Conservation (phyloP, 176 grass and related monocot species). For the sorghum (Sorghum bicolor) region Sorghum_bicolor_NCBIv3 NC_012872.2:4965001-4965500, state of each 20-base stretch:
- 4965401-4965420: constrained; percentile 31
- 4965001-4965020: constrained; percentile 41
- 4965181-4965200: constrained; percentile 45
- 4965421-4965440: constrained; percentile 37
- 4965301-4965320: constrained; percentile 27
- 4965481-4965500: constrained; percentile 29
- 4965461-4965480: constrained; percentile 9
- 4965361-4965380: constrained; percentile 30
- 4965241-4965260: constrained; percentile 19
- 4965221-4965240: constrained; percentile 23
- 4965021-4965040: constrained; percentile 33
- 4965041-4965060: constrained; percentile 27
- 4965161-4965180: constrained; percentile 42
- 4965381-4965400: constrained; percentile 25
- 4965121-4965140: constrained; percentile 21
- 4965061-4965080: constrained; percentile 22
- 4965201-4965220: constrained; percentile 26
- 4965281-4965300: constrained; percentile 27
- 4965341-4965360: constrained; percentile 27
- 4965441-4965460: constrained; percentile 27
- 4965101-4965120: constrained; percentile 38
- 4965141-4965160: constrained; percentile 37
- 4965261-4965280: constrained; percentile 17
- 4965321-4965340: constrained; percentile 36
- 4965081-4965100: constrained; percentile 25